These are phyloP conservation scores for Phytopythium montanum DNA, from an alignment of 352 stramenopile genomes.

Conservation along the genomic window DNA sequence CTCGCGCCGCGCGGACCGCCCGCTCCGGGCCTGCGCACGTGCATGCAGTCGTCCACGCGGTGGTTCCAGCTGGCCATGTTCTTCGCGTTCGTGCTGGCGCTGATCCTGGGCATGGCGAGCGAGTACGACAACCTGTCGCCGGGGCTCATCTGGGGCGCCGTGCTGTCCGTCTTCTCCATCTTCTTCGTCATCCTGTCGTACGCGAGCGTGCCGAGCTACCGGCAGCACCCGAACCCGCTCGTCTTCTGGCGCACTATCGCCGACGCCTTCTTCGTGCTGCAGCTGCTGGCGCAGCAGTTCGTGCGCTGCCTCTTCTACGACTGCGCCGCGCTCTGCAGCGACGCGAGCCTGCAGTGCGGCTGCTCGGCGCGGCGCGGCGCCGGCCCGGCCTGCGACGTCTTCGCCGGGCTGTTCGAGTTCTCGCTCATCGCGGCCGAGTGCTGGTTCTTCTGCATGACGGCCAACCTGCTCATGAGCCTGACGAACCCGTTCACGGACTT, in stretches of 20 bases:
- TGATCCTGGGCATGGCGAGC: constrained; percentile 53
- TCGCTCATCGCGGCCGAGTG: constrained; percentile 78
- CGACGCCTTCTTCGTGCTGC: constrained; percentile 80
- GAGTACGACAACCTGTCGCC: constrained; percentile 78
- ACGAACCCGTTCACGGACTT: constrained; percentile 91
- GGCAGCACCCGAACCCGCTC: constrained; percentile 85
- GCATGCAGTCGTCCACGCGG: constrained; percentile 70
- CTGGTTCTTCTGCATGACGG: constrained; percentile 90
- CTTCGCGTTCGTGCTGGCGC: constrained; percentile 55
- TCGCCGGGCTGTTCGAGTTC: constrained; percentile 84
- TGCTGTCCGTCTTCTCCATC: constrained; percentile 82
- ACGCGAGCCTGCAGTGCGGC: constrained; percentile 67
- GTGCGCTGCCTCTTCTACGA: constrained; percentile 75
- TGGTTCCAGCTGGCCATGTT: constrained; percentile 88
- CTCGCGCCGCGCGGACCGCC: constrained; percentile 20
- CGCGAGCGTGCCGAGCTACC: constrained; percentile 69
- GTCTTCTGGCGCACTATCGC: constrained; percentile 88
- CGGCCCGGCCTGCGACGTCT: constrained; percentile 58
- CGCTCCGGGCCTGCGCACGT: constrained; percentile 39
- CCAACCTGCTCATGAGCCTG: constrained; percentile 83
- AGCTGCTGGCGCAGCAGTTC: constrained; percentile 80
- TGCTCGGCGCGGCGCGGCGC: constrained; percentile 47
- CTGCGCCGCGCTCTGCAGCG: constrained; percentile 73
- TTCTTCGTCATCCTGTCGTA: constrained; percentile 87
- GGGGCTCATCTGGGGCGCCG: constrained; percentile 79